phyloP scores from a whole-genome alignment of 495 filamentous ascomycete genomes.

The Chaetomium cochliodes region DNA sequence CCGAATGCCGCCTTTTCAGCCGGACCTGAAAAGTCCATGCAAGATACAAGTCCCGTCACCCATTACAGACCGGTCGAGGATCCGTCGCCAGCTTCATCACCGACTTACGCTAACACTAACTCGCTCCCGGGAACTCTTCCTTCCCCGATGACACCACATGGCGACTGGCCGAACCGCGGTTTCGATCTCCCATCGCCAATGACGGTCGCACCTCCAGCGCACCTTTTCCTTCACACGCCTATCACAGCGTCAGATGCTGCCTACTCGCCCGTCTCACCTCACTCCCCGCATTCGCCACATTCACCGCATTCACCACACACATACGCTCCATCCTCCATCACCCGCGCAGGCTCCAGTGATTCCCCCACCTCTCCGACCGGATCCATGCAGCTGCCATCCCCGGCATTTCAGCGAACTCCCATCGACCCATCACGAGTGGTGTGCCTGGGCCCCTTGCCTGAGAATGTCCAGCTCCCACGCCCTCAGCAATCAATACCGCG shows the following conservation, averaged over 20 bases:
- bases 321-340: slow-evolving; percentile 37
- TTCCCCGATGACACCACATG: slow-evolving; percentile 47
- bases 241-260: slow-evolving; percentile 30
- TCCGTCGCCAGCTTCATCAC: slow-evolving; percentile 45
- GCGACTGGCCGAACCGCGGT: slow-evolving; percentile 41
- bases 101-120: slow-evolving; percentile 42
- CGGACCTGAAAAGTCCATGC: slow-evolving; percentile 38
- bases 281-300: slow-evolving; percentile 35
- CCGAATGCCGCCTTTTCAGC: slow-evolving; percentile 16
- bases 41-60: slow-evolving; percentile 37
- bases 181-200: slow-evolving; percentile 44
- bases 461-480: slow-evolving; percentile 46
- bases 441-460: slow-evolving; percentile 52
- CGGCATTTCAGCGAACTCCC: slow-evolving; percentile 45
- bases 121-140: slow-evolving; percentile 41
- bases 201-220: slow-evolving; percentile 35
- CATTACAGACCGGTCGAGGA: slow-evolving; percentile 43
- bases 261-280: slow-evolving; percentile 41
- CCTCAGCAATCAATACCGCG: slow-evolving; percentile 41
- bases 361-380: slow-evolving; percentile 35
- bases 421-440: slow-evolving; percentile 52
- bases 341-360: slow-evolving; percentile 36
- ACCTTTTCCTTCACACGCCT: slow-evolving; percentile 25
- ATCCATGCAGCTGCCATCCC: slow-evolving; percentile 34
- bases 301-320: slow-evolving; percentile 34